These are phyloP conservation scores for Taiozyma sp. DNA, from an alignment of 1,139 yeast genomes.

Conservation along the genomic window DNA sequence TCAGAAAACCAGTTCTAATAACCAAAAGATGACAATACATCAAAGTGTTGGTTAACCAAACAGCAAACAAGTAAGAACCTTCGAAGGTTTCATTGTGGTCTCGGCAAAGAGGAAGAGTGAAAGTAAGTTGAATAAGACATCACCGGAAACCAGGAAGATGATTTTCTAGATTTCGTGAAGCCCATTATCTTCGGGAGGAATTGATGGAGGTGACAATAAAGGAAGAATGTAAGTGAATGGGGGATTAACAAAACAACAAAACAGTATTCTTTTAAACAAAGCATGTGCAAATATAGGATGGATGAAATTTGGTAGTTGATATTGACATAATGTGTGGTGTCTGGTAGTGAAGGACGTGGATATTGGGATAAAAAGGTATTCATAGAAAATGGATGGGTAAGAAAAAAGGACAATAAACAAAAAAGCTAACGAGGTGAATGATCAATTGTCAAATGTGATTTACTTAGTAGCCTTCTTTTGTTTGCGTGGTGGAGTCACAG, in stretches of 20 bases:
- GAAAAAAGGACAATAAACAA: neutral
- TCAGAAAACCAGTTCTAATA: neutral
- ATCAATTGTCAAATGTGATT: neutral
- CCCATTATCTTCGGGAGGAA: neutral
- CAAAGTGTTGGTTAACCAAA: neutral
- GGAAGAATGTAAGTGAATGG: neutral
- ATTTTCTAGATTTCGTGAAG: neutral
- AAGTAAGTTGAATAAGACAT: neutral
- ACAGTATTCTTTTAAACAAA: neutral
- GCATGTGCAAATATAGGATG: neutral
- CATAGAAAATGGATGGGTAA: neutral
- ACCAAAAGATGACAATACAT: neutral
- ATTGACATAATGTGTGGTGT: neutral
- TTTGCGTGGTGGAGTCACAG: constrained; percentile 67
- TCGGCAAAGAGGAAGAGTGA: neutral
- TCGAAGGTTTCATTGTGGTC: neutral
- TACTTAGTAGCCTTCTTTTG: constrained; percentile 60
- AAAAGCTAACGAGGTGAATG: neutral
- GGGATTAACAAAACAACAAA: neutral
- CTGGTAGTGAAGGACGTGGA: neutral
- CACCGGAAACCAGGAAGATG: neutral
- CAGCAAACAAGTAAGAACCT: neutral
- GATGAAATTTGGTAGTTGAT: neutral
- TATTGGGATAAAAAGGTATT: neutral
- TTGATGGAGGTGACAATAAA: neutral